Evolutionary conservation across 2,329 filamentous ascomycete species (phyloP).

Genomic region (Exophiala bonariae): DNA sequence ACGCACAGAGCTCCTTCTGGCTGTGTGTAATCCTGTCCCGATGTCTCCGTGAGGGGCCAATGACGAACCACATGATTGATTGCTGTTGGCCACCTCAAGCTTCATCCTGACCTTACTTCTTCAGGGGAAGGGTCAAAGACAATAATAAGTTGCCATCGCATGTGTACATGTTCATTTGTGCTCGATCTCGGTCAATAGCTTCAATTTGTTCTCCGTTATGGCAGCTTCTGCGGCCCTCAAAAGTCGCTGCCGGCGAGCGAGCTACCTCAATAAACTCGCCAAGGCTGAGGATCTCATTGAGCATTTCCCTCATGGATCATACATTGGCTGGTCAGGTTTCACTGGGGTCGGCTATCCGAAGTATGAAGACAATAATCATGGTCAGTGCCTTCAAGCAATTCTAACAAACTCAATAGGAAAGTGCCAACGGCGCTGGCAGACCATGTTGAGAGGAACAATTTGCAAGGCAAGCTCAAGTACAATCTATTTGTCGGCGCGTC

Average conservation of each 20-base stretch:
- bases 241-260: conserved; percentile 72
- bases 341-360: conserved; percentile 89
- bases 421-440: conserved; percentile 81
- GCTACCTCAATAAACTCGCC: conserved; percentile 76
- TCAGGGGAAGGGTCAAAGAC: too few species aligned
- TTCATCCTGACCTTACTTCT: too few species aligned
- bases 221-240: conserved; percentile 72
- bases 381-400: conserved; percentile 1
- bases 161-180: too few species aligned
- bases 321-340: conserved; percentile 89
- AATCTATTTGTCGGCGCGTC: conserved; percentile 87
- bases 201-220: conserved; percentile 33
- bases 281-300: conserved; percentile 76
- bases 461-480: conserved; percentile 83
- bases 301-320: conserved; percentile 80
- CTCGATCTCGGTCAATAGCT: too few species aligned
- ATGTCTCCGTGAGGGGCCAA: too few species aligned
- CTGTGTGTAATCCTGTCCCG: too few species aligned
- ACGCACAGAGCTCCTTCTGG: too few species aligned
- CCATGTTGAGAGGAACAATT: conserved; percentile 81
- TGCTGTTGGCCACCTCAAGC: too few species aligned
- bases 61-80: too few species aligned
- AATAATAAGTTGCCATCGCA: too few species aligned
- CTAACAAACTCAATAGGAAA: conserved; percentile 55
- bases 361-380: conserved; percentile 49